Evolutionary conservation across 306 rosid species (phyloP), one percentile per base, ranked within the genome.

Genomic region (Benincasa hispida): DNA sequence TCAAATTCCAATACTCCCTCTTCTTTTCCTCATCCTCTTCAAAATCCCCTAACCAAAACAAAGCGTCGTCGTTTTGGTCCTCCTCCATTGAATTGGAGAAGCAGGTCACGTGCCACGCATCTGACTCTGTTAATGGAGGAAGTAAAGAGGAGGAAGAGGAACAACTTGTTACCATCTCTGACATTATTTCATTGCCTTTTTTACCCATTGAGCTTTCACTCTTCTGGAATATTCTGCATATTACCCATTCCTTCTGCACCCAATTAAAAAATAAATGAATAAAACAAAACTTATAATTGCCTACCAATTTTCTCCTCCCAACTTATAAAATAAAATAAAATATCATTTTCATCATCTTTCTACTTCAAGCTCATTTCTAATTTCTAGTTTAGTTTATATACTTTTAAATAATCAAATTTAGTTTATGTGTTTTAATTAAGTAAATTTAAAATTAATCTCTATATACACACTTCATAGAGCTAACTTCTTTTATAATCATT

Each of bases 181-280:
- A 5, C 55, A 13, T 45, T 50, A 88, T 61, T 77, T 81, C 92
- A 63, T 63, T 1, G n/a, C 80, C 30, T 76, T 84, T 91, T 82
- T 82, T 88, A 21, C 80, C 93, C 53, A 61, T 75, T 0, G 77
- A 75, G 39, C 66, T 14, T 4, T 17, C 67, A 4, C 68, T 74
- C 80, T 94, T 94, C 48, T 86, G 77, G 59, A 87, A 89, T 37
- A 89, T 82, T 79, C 98, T 85, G 87, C 90, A 86, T n/a, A 94
- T 74, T 47, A 90, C 90, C 98, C 97, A 91, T 42, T 91, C 97
- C 53, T 83, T 87, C 98, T 93, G 96, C 75, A 65, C 55, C 19
- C 14, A 79, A 42, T 39, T n/a, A n/a, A n/a, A n/a, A n/a, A n/a
- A n/a, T n/a, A n/a, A n/a, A n/a, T n/a, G n/a, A n/a, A n/a, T n/a